phyloP scores from a whole-genome alignment of 176 grass and related monocot species.

The Alopecurus myosuroides region DNA sequence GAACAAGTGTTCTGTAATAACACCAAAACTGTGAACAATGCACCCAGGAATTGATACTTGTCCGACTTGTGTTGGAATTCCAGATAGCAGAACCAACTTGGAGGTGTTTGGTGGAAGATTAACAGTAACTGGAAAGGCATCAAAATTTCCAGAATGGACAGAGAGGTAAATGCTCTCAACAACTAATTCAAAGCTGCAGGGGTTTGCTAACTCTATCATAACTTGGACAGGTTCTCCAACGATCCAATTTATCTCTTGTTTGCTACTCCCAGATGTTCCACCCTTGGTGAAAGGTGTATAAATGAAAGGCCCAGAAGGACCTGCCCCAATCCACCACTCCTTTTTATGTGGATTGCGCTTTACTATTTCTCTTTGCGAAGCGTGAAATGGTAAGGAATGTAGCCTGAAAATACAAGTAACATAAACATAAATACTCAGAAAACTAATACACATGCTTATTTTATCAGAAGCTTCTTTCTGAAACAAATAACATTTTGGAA shows the following conservation, averaged over 20 bases:
- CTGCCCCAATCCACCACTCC: slow-evolving; percentile 95
- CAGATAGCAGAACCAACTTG: slow-evolving; percentile 86
- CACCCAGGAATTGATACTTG: slow-evolving; percentile 88
- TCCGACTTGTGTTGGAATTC: slow-evolving; percentile 89
- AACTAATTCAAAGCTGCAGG: slow-evolving; percentile 90
- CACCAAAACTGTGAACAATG: slow-evolving; percentile 98
- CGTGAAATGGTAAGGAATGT: slow-evolving; percentile 93
- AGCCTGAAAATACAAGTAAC: slow-evolving; percentile 47
- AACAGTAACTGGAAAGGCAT: slow-evolving; percentile 92
- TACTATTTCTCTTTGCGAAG: slow-evolving; percentile 91
- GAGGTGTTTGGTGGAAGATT: slow-evolving; percentile 90
- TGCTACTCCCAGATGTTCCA: slow-evolving; percentile 35
- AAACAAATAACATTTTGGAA: not conserved
- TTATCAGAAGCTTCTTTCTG: not conserved
- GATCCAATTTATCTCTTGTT: slow-evolving; percentile 91
- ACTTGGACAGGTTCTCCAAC: slow-evolving; percentile 96
- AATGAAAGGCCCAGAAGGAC: slow-evolving; percentile 94
- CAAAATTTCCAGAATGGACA: slow-evolving; percentile 96
- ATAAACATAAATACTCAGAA: not conserved
- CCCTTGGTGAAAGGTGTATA: slow-evolving; percentile 97
- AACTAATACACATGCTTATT: slow-evolving; percentile 2
- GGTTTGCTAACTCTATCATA: slow-evolving; percentile 98
- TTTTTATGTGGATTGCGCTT: slow-evolving; percentile 88
- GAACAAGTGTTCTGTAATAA: slow-evolving; percentile 98
- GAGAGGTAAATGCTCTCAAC: slow-evolving; percentile 99